Percentiles rank a stretch among this genome's conserved stretches.
phyloP scores from a whole-genome alignment of 176 grass and related monocot genomes.

The Leersia perrieri region DNA sequence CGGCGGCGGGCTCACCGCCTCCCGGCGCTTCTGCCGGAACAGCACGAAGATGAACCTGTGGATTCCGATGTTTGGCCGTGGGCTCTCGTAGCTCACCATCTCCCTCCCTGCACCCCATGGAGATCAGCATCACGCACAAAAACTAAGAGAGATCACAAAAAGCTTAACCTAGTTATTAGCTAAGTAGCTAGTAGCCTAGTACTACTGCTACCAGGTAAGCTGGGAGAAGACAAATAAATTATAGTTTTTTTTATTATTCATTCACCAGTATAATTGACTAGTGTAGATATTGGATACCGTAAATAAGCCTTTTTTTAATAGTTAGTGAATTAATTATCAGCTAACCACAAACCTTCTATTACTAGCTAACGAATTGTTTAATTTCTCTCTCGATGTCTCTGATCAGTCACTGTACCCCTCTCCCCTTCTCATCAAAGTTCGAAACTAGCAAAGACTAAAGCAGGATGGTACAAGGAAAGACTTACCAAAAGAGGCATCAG shows the following conservation, averaged over 20 bases:
- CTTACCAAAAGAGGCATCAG: conserved; percentile 84
- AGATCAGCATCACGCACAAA: neutral
- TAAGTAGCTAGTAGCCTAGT: no score
- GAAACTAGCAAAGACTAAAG: conserved; percentile 38
- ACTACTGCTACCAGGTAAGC: no score
- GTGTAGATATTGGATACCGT: no score
- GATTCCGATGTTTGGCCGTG: conserved; percentile 76
- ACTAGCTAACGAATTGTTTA: neutral
- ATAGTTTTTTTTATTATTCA: neutral
- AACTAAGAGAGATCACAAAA: neutral
- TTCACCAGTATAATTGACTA: no score
- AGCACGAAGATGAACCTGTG: conserved; percentile 77
- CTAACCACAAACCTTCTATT: neutral
- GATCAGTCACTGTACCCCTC: neutral
- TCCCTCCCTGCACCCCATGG: conserved; percentile 66
- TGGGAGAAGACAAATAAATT: neutral
- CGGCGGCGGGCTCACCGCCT: conserved; percentile 38
- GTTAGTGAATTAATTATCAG: no score
- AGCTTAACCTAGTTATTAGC: neutral
- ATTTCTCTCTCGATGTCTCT: conserved; percentile 1
- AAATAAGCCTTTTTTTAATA: no score
- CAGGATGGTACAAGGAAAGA: conserved; percentile 30
- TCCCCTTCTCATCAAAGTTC: neutral
- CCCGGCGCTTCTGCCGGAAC: conserved; percentile 65
- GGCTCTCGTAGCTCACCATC: conserved; percentile 75